Base-by-base conservation (phyloP, 2,329 filamentous ascomycete genomes). In the Pseudonectria foliicola region DNA sequence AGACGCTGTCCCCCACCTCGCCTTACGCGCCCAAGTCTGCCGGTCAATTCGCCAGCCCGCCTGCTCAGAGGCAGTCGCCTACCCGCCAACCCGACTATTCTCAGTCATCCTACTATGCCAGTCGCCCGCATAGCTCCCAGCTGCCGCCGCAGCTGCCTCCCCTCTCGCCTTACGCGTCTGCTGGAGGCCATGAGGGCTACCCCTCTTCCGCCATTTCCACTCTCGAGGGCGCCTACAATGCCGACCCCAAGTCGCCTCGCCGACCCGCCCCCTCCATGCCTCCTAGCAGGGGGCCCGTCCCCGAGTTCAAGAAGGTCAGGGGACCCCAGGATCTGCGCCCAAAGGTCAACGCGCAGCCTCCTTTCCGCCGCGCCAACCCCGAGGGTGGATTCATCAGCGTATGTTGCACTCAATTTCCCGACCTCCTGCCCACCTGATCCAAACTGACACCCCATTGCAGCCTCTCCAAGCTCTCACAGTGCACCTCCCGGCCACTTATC, bases 321-420 rank as follows among this genome's bases (percentile, higher is more conserved):
- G 77, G 77, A 16, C 66, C 80, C 16, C 68, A 76, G 35, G 88
- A 96, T 40, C 64, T 98, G 50, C 77, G 82, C 42, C 86, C 89
- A 28, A 85, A 82, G 56, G 79, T 92, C 57, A 95, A 90, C 60
- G 56, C 77, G 13, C 92, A 98, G 57, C 92, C 92, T 35, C 77
- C 87, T 2, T 96, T 94, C 57, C 78, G 92, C 50, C 80, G 92
- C 63, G 92, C 92, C 36, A 93, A 95, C 52, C 92, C 92, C 2
- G 92, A 98, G 58, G 92, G 92, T 34, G 92, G 92, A 31, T 98
- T 98, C 58, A 95, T 98, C 59, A 96, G 92, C 61, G 87, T 93
- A 73, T 65, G 85, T 58, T 12, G 27, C 21, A 13, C 11, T 13
- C 13, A 24, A n/a, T 12, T 29, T 15, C 24, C 10, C 27, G 27